Conservation (phyloP, 2,329 filamentous ascomycete genomes). For the Metarhizium rileyi region DNA sequence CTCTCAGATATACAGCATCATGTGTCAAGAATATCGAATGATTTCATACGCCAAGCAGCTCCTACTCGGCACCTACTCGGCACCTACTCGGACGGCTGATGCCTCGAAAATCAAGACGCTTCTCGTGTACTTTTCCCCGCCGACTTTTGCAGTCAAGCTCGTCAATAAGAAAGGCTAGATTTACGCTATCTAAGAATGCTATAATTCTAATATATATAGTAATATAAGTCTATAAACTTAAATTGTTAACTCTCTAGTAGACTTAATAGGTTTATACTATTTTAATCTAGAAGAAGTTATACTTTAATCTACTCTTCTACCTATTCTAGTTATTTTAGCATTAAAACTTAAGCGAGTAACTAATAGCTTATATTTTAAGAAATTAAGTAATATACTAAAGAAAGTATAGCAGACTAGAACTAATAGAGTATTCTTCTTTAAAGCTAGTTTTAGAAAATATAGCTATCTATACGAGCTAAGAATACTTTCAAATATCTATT, state of each 20-base stretch:
- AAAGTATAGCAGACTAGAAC: slow-evolving; percentile 2
- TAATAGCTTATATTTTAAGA: not conserved
- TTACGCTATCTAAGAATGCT: slow-evolving; percentile 2
- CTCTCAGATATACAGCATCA: too few species aligned
- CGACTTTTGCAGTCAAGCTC: slow-evolving; percentile 7
- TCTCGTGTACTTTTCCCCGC: slow-evolving; percentile 6
- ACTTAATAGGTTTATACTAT: not conserved
- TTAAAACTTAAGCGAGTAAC: slow-evolving; percentile 4
- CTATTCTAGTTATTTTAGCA: slow-evolving; percentile 2
- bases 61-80: too few species aligned
- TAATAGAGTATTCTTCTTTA: slow-evolving; percentile 7
- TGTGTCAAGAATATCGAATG: too few species aligned
- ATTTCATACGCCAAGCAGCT: slow-evolving; percentile 5
- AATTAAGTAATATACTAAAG: slow-evolving; percentile 3
- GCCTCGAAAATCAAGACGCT: slow-evolving; percentile 3
- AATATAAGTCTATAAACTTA: slow-evolving; percentile 5
- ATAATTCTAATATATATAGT: slow-evolving; percentile 5
- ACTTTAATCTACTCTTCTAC: slow-evolving; percentile 5
- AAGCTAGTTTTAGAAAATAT: slow-evolving; percentile 5
- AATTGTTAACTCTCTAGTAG: slow-evolving; percentile 2
- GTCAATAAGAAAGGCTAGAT: slow-evolving; percentile 5
- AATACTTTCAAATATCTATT: slow-evolving; percentile 4
- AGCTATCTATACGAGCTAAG: slow-evolving; percentile 7
- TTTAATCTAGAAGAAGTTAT: not conserved
- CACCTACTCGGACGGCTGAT: not conserved